Percentiles rank a stretch among this genome's conserved stretches.
These are phyloP conservation scores for Magnusiomyces clavatus DNA, from an alignment of 1,139 yeast species.

Conservation along the genomic window DNA sequence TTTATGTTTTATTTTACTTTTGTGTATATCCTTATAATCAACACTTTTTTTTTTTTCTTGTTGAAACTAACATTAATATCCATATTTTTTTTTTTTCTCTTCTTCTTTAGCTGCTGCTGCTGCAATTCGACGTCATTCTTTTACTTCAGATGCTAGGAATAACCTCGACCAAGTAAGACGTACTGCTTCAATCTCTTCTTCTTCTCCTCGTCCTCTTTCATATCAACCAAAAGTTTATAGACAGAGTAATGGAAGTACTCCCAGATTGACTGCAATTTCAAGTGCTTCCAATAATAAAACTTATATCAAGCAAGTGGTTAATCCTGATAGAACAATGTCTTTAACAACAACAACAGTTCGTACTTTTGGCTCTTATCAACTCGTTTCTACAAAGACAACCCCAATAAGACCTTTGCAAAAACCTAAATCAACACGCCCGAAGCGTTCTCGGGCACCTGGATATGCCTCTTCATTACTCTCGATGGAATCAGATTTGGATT, in stretches of 20 bases:
- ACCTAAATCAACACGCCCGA: background rate
- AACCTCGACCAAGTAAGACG: background rate
- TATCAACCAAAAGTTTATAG: constrained; percentile 3
- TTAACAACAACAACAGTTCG: constrained; percentile 34
- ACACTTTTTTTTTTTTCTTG: too few relatives aligned
- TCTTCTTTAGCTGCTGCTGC: constrained; percentile 33
- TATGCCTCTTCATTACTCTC: constrained; percentile 26
- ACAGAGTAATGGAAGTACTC: constrained; percentile 2
- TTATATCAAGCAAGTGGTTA: constrained; percentile 10
- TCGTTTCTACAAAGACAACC: constrained; percentile 30
- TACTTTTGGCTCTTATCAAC: constrained; percentile 32
- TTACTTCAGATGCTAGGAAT: constrained; percentile 18
- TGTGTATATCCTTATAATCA: too few relatives aligned
- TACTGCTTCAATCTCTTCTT: background rate
- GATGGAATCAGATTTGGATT: constrained; percentile 30
- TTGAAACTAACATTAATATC: background rate
- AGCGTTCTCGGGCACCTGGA: background rate
- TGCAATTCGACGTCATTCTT: constrained; percentile 31
- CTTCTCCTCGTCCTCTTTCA: background rate
- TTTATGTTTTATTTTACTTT: too few relatives aligned
- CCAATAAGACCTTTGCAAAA: constrained; percentile 16
- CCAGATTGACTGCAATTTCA: background rate
- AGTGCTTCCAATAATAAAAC: background rate
- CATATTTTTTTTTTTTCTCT: constrained; percentile 6
- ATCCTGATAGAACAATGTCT: constrained; percentile 32